phyloP scores from a whole-genome alignment of 192 early-diverging fungal species.

The Coemansia sp. region DNA sequence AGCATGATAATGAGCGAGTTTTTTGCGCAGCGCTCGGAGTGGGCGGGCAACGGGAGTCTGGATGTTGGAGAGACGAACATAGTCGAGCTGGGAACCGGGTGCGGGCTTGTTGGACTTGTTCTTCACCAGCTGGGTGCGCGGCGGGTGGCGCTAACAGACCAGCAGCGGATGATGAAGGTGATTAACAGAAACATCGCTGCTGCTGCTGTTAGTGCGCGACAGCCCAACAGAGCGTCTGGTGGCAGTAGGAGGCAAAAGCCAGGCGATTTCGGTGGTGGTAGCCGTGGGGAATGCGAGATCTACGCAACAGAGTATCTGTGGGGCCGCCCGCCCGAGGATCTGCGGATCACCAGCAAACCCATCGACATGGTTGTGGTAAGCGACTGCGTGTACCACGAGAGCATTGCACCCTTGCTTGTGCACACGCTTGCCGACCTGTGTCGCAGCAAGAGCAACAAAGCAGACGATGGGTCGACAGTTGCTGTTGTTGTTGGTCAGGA shows the following conservation, averaged over 20 bases:
- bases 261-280: not conserved
- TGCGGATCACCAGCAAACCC: slow-evolving; percentile 11
- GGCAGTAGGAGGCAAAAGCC: not conserved
- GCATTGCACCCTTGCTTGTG: slow-evolving; percentile 36
- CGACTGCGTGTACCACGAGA: slow-evolving; percentile 53
- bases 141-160: slow-evolving; percentile 40
- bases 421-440: slow-evolving; percentile 27
- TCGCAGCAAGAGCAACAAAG: slow-evolving; percentile 16
- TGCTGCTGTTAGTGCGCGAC: not conserved
- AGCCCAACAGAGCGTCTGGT: too few species aligned
- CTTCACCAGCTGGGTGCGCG: slow-evolving; percentile 37
- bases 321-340: slow-evolving; percentile 30
- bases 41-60: slow-evolving; percentile 11
- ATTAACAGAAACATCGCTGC: slow-evolving; percentile 26
- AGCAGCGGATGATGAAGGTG: slow-evolving; percentile 37
- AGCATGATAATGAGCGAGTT: slow-evolving; percentile 44
- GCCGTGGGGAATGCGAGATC: not conserved
- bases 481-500: slow-evolving; percentile 43
- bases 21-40: slow-evolving; percentile 14
- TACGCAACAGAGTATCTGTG: slow-evolving; percentile 37
- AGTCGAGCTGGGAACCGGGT: slow-evolving; percentile 47
- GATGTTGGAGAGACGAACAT: slow-evolving; percentile 8
- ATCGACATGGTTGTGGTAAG: slow-evolving; percentile 44
- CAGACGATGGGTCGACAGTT: slow-evolving; percentile 12
- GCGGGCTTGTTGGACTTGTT: slow-evolving; percentile 42